These are phyloP conservation scores for Eucalyptus lansdowneana DNA, from an alignment of 345 rosid species.

Conservation along the genomic window DNA sequence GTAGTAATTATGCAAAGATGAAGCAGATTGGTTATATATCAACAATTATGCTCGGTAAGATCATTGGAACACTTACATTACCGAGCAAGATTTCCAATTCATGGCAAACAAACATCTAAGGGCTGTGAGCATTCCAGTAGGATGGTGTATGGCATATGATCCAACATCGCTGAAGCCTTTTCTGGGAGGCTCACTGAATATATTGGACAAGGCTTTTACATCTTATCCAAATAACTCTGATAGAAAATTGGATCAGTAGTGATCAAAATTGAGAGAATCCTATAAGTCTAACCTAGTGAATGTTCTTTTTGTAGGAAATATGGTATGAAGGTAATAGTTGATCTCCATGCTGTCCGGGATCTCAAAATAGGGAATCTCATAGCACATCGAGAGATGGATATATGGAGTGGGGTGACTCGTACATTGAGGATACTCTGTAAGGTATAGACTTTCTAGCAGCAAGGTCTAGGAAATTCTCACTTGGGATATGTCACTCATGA, in stretches of 20 bases:
- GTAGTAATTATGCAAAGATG: not conserved
- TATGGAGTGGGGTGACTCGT: constrained; percentile 22
- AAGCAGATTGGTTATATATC: not conserved
- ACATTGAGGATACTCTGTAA: constrained; percentile 7
- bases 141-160: not conserved
- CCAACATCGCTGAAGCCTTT: not conserved
- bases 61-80: not conserved
- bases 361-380: constrained; percentile 16
- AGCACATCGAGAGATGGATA: constrained; percentile 20
- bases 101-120: not conserved
- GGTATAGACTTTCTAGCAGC: constrained; percentile 21
- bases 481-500: not conserved
- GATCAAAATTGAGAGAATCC: not conserved
- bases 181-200: not conserved
- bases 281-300: not conserved
- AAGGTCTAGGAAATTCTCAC: not conserved
- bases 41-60: not conserved
- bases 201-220: not conserved
- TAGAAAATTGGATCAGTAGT: not conserved
- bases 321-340: not conserved
- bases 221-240: not conserved
- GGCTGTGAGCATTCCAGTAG: not conserved
- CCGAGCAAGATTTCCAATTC: not conserved
- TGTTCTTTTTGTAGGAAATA: not conserved
- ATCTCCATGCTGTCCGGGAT: not conserved